phyloP scores from a whole-genome alignment of 2,329 filamentous ascomycete species.

The Aspergillus carbonarius region DNA sequence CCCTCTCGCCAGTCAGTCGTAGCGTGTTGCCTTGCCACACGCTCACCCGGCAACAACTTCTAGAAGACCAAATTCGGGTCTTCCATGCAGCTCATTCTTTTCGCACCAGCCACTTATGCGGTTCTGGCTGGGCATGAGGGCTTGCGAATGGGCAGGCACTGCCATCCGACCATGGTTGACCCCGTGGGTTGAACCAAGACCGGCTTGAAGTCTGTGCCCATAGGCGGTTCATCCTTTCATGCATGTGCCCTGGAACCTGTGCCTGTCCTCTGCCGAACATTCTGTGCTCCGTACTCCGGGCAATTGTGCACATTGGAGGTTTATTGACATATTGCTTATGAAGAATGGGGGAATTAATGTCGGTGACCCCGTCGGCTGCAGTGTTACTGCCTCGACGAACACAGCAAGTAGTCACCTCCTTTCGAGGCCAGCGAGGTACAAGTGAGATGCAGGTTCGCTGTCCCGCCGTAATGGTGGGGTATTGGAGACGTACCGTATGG shows the following conservation, averaged over 20 bases:
- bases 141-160: conserved; percentile 17
- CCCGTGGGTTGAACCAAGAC: conserved; percentile 5
- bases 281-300: background rate
- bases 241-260: background rate
- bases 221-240: conserved; percentile 5
- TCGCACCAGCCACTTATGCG: conserved; percentile 14
- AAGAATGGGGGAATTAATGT: background rate
- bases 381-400: background rate
- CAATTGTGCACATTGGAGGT: background rate
- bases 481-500: conserved; percentile 1
- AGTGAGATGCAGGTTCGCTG: background rate
- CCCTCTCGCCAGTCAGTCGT: background rate
- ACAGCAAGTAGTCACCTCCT: background rate
- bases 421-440: background rate
- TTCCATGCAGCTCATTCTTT: conserved; percentile 22
- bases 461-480: background rate
- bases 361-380: conserved; percentile 1
- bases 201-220: background rate
- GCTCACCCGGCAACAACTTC: conserved; percentile 14
- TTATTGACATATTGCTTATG: background rate
- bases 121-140: conserved; percentile 4
- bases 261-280: background rate
- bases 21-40: conserved; percentile 8
- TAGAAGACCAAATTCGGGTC: conserved; percentile 19
- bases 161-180: conserved; percentile 12